Percentiles rank a stretch among this genome's conserved stretches.
These are phyloP conservation scores for Aureobasidium sp. DNA, from an alignment of 2,329 filamentous ascomycete species.

Conservation along the genomic window DNA sequence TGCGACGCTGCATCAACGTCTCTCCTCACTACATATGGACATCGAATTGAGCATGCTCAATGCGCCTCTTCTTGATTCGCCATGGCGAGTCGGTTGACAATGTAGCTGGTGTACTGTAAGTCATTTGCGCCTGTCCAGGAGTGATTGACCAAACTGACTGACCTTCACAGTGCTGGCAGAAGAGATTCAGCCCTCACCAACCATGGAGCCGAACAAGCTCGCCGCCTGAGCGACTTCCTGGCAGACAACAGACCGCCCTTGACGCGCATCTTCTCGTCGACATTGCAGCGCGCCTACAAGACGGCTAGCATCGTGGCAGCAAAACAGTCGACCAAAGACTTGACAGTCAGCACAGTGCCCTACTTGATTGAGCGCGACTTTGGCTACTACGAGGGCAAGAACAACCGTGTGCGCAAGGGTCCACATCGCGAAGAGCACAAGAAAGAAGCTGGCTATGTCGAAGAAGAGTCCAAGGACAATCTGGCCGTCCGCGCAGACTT, in stretches of 20 bases:
- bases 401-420: slow-evolving; percentile 40
- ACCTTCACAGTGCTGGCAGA: slow-evolving; percentile 58
- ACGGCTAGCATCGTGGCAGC: slow-evolving; percentile 62
- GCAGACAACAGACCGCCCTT: slow-evolving; percentile 58
- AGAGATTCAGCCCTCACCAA: slow-evolving; percentile 75
- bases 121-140: neutral
- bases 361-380: slow-evolving; percentile 68
- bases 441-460: slow-evolving; percentile 40
- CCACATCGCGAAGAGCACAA: slow-evolving; percentile 36
- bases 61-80: slow-evolving; percentile 69
- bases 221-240: slow-evolving; percentile 61
- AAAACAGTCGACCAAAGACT: slow-evolving; percentile 38
- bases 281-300: slow-evolving; percentile 64
- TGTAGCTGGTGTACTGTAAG: slow-evolving; percentile 67
- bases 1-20: neutral
- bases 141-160: neutral
- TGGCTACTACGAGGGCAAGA: slow-evolving; percentile 61
- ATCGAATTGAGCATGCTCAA: slow-evolving; percentile 22
- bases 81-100: slow-evolving; percentile 92
- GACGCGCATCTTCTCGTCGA: slow-evolving; percentile 68
- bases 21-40: neutral
- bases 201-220: slow-evolving; percentile 75
- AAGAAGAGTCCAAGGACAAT: slow-evolving; percentile 60
- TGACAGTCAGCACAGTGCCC: slow-evolving; percentile 36
- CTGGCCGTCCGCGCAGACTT: slow-evolving; percentile 57